Conservation (phyloP, 2,329 filamentous ascomycete species). For the Cercospora sp. region DNA sequence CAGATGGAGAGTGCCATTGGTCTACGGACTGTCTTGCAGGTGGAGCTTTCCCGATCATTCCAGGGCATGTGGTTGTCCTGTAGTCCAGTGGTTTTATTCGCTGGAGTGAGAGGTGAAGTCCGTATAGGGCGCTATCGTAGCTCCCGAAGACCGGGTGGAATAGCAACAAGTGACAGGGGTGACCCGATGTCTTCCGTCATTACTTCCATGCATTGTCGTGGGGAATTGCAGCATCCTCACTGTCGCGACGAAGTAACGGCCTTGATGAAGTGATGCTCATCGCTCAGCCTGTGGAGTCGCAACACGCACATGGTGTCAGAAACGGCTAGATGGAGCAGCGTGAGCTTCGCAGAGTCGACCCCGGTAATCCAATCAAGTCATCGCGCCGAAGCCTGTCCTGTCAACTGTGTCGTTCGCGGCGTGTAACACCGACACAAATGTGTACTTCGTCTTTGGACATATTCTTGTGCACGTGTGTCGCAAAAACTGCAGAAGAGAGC, state of each 20-base stretch:
- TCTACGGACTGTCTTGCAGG: background rate
- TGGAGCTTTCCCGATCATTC: background rate
- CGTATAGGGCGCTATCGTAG: background rate
- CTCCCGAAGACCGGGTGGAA: background rate
- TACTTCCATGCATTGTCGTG: background rate
- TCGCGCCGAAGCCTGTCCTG: background rate
- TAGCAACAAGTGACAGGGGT: background rate
- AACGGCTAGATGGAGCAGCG: background rate
- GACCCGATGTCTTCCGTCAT: background rate
- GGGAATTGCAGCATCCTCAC: background rate
- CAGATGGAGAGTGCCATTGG: background rate
- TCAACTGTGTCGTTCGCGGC: background rate
- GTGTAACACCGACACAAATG: background rate
- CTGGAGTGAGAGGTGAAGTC: background rate
- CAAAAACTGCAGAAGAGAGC: background rate
- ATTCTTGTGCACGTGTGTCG: background rate
- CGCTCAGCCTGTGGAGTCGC: background rate
- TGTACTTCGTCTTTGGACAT: background rate
- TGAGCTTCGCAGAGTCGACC: background rate
- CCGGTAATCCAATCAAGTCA: background rate
- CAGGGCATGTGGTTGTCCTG: background rate
- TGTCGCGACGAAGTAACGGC: background rate
- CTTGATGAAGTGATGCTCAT: background rate
- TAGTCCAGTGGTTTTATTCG: background rate
- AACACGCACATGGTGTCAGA: background rate